Evolutionary conservation across 2,329 filamentous ascomycete species (phyloP), one percentile per base, ranked within the genome.

Genomic region (Ophiostoma tasmaniense): DNA sequence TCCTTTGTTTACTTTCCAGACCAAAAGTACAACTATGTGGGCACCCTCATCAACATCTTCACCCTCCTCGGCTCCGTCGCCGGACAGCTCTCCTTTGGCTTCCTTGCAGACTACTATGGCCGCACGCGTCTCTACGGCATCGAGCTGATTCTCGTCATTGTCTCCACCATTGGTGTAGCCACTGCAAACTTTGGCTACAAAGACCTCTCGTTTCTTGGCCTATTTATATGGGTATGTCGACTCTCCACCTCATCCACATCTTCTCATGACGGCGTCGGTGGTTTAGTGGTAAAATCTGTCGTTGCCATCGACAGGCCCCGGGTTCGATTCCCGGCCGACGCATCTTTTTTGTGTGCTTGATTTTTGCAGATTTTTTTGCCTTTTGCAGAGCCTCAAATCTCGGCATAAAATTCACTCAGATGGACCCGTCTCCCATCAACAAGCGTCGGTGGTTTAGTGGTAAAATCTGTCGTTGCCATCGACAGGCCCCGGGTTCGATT

Each of bases 101-200:
- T 81, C 69, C 78, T 86, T 6, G 84, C 83, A 50, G 84, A 86
- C 72, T 80, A 80, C 69, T 83, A 82, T 74, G 84, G 83, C n/a
- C 80, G 84, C 25, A 85, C 84, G 14, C 79, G 82, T 4, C 78
- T 85, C 2, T 86, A 86, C 69, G 84, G 84, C n/a, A 82, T 86
- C 67, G 83, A 85, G 74, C 77, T 86, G 17, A 78, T 84, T 20
- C 81, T 86, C 13, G 83, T 86, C 64, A 84, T 86, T 66, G 80
- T 85, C 10, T 84, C 83, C 20, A 86, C 83, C n/a, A 82, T 85
- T 71, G 84, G 84, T 10, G 81, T 84, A 2, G 82, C 82, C n/a
- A 84, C 82, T 0, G 82, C 80, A 68, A 84, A 81, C 70, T 79
- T 79, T 72, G 82, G 83, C 39, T 83, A 82, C 72, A 76, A 78